Conservation (phyloP, 805 yeast species). For the Metschnikowia dekortorum region DNA sequence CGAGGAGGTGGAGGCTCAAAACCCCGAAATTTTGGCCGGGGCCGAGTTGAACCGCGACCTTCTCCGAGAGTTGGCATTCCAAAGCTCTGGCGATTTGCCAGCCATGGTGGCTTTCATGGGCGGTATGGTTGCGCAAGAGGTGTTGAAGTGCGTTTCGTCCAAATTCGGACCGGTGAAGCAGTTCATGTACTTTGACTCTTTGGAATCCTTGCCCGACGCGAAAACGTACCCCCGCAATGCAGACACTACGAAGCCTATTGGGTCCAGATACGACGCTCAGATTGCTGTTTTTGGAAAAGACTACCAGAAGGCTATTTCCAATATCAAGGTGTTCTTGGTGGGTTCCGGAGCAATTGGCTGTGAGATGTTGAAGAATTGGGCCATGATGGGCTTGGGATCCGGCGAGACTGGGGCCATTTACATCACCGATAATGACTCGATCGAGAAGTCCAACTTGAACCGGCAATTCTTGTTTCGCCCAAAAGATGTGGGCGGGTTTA, state of each 20-base stretch:
- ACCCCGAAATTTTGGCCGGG: slow-evolving; percentile 55
- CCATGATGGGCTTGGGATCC: slow-evolving; percentile 89
- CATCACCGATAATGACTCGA: slow-evolving; percentile 91
- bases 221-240: slow-evolving; percentile 58
- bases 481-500: slow-evolving; percentile 86
- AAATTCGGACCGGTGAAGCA: slow-evolving; percentile 93
- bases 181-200: slow-evolving; percentile 87
- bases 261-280: slow-evolving; percentile 89
- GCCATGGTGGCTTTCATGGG: slow-evolving; percentile 88
- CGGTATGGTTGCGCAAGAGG: slow-evolving; percentile 95
- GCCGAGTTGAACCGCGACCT: slow-evolving; percentile 56
- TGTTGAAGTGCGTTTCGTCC: slow-evolving; percentile 89
- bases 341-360: slow-evolving; percentile 99
- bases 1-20: slow-evolving; percentile 52
- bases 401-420: slow-evolving; percentile 83
- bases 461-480: slow-evolving; percentile 95
- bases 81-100: slow-evolving; percentile 89
- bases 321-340: slow-evolving; percentile 81
- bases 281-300: slow-evolving; percentile 88
- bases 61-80: slow-evolving; percentile 69
- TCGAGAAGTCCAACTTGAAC: slow-evolving; percentile 92
- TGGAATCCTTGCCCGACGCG: slow-evolving; percentile 77
- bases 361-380: slow-evolving; percentile 98
- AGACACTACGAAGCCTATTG: slow-evolving; percentile 68
- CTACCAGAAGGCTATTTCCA: slow-evolving; percentile 68